Conservation (phyloP, 2,329 filamentous ascomycete genomes). For the Trichoderma hamatum region DNA sequence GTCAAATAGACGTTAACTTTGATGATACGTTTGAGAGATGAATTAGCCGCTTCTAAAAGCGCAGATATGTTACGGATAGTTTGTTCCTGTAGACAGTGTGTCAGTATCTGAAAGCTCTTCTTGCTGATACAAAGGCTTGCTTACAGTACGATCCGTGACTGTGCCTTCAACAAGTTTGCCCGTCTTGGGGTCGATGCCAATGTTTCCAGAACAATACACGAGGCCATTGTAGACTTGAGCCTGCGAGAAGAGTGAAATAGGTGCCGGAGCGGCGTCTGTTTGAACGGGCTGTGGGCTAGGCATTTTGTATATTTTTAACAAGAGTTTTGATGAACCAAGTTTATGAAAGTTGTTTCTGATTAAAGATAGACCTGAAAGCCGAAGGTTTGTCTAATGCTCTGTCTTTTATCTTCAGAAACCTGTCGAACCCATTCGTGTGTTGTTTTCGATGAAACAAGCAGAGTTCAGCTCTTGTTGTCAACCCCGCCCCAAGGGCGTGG, state of each 20-base stretch:
- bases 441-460: not conserved
- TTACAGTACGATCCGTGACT: conserved; percentile 50
- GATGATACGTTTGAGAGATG: conserved; percentile 61
- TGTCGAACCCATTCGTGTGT: not conserved
- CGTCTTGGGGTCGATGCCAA: conserved; percentile 59
- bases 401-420: conserved; percentile 5
- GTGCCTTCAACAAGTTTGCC: conserved; percentile 55
- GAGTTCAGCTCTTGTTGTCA: not conserved
- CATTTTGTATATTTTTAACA: conserved; percentile 3
- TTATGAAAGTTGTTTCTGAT: not conserved
- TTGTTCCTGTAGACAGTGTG: conserved; percentile 45
- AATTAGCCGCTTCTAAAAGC: conserved; percentile 64
- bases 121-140: not conserved
- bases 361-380: not conserved
- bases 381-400: not conserved
- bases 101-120: too few relatives aligned
- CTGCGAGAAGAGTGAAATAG: conserved; percentile 61
- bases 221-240: conserved; percentile 65
- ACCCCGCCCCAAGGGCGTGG: conserved; percentile 4
- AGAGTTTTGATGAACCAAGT: not conserved
- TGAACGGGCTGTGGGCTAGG: conserved; percentile 1
- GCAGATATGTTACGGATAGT: conserved; percentile 61
- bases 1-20: conserved; percentile 70
- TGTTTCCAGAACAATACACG: conserved; percentile 68
- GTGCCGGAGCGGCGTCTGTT: conserved; percentile 27